Evolutionary conservation across 73 alveolate species (phyloP).

Genomic region (Urostyla sp.): DNA sequence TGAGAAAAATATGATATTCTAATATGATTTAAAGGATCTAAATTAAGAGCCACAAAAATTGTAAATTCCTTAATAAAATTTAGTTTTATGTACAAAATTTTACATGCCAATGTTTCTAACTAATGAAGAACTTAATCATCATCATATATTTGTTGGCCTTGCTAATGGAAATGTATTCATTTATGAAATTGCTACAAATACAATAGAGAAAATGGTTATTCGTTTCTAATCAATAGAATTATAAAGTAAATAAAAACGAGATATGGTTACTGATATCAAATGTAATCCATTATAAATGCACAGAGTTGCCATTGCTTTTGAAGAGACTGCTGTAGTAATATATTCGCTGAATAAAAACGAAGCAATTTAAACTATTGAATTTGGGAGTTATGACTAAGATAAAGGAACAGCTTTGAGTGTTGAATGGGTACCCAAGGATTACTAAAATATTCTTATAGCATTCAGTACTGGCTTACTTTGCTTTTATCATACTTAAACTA

Average conservation of each 20-base stretch:
- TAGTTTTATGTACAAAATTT: neutral
- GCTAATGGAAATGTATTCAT: conserved; percentile 11
- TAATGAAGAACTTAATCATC: conserved; percentile 36
- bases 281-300: conserved; percentile 23
- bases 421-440: neutral
- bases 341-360: conserved; percentile 40
- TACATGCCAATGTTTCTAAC: conserved; percentile 19
- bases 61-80: neutral
- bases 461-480: conserved; percentile 29
- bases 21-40: conserved; percentile 18
- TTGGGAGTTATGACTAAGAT: conserved; percentile 22
- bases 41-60: neutral
- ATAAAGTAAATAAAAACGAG: conserved; percentile 9
- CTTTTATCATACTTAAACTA: conserved; percentile 7
- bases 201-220: neutral
- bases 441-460: conserved; percentile 1
- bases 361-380: conserved; percentile 20
- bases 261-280: conserved; percentile 35
- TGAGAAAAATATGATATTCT: neutral
- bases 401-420: conserved; percentile 24
- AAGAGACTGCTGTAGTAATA: conserved; percentile 29
- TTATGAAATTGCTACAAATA: neutral
- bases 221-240: conserved; percentile 2
- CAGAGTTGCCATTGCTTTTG: conserved; percentile 39
- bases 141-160: conserved; percentile 17